phyloP scores from a whole-genome alignment of 805 yeast genomes.

The Candida suzukii region DNA sequence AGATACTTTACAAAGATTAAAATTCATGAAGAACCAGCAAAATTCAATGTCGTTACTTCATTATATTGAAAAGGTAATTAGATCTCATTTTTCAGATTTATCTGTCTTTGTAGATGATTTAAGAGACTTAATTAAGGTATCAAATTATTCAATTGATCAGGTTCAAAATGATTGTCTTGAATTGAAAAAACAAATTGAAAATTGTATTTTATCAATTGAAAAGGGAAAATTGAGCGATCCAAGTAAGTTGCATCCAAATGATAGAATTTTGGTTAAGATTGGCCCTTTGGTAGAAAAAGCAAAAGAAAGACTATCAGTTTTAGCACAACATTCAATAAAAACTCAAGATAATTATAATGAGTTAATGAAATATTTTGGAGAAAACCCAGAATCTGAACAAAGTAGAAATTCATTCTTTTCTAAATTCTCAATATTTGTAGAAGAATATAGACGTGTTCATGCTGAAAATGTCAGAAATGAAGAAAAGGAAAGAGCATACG shows the following conservation, averaged over 20 bases:
- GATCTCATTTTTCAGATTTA: conserved; percentile 59
- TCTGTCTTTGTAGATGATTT: conserved; percentile 58
- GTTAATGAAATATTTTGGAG: conserved; percentile 67
- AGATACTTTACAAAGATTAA: conserved; percentile 59
- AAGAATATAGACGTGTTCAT: conserved; percentile 58
- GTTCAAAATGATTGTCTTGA: conserved; percentile 53
- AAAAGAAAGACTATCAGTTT: conserved; percentile 36
- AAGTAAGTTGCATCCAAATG: conserved; percentile 59
- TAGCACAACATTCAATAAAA: conserved; percentile 42
- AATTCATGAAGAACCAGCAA: conserved; percentile 64
- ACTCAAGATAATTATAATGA: conserved; percentile 49
- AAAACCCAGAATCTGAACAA: conserved; percentile 46
- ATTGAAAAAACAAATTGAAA: conserved; percentile 41
- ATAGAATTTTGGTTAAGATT: conserved; percentile 48
- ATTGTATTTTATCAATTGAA: conserved; percentile 46
- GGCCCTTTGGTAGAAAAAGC: conserved; percentile 28
- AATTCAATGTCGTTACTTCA: conserved; percentile 68
- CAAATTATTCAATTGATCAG: conserved; percentile 58
- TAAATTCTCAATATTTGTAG: conserved; percentile 52
- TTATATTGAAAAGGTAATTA: conserved; percentile 62
- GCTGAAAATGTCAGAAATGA: conserved; percentile 59
- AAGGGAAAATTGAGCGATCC: conserved; percentile 61
- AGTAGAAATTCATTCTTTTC: conserved; percentile 55
- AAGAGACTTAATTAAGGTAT: conserved; percentile 41
- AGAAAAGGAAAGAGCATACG: conserved; percentile 59